Conservation (phyloP, 352 stramenopile species). For the Blastocystis sp. region DNA sequence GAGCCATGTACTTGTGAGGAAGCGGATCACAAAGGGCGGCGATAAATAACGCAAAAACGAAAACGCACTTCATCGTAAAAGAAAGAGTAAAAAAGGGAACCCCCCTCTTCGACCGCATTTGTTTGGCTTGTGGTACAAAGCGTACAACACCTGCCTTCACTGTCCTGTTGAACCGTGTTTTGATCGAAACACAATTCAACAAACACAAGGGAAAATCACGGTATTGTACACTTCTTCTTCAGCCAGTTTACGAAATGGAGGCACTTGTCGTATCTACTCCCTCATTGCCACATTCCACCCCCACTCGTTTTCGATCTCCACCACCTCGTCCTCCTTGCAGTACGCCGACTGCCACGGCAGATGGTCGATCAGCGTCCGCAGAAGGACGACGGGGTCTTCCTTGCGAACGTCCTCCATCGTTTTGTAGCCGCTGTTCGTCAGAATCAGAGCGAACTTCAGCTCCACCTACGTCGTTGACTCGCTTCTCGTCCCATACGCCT, state of each 20-base stretch:
- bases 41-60: neutral
- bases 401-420: neutral
- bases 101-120: neutral
- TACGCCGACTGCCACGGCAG: slow-evolving; percentile 44
- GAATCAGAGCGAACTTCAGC: slow-evolving; percentile 12
- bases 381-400: slow-evolving; percentile 22
- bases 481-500: neutral
- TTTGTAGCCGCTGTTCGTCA: slow-evolving; percentile 50
- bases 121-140: neutral
- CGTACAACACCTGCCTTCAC: neutral
- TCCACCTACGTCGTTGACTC: slow-evolving; percentile 6
- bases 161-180: neutral
- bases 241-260: slow-evolving; percentile 6
- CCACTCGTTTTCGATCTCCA: slow-evolving; percentile 42
- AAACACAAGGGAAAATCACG: slow-evolving; percentile 21
- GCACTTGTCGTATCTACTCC: slow-evolving; percentile 55
- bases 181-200: neutral
- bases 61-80: neutral
- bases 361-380: slow-evolving; percentile 26
- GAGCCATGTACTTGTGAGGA: slow-evolving; percentile 61
- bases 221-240: neutral
- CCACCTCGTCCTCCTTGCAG: slow-evolving; percentile 31
- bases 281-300: neutral
- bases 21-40: slow-evolving; percentile 24
- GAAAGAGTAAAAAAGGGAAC: neutral